phyloP scores from a whole-genome alignment of 768 basidiomycete genomes.

The Inosperma sp. region DNA sequence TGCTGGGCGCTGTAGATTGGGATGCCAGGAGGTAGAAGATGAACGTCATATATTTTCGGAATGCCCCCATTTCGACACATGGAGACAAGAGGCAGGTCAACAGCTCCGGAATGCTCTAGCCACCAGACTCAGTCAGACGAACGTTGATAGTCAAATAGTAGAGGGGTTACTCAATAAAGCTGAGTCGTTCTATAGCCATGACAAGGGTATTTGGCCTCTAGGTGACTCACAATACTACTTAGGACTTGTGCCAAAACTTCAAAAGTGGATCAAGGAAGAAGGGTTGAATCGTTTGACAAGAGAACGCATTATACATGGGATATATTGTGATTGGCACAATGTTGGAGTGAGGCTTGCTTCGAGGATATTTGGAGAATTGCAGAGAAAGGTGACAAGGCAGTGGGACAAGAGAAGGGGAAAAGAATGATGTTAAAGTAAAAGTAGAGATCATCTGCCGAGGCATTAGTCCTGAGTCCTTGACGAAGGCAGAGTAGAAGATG shows the following conservation, averaged over 20 bases:
- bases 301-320: background rate
- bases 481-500: no score
- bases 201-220: background rate
- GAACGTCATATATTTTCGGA: slow-evolving; percentile 5
- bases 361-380: background rate
- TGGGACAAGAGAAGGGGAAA: background rate
- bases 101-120: background rate
- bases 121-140: background rate
- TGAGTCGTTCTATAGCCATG: background rate
- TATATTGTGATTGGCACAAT: background rate
- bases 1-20: background rate
- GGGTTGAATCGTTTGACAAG: background rate
- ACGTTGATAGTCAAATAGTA: background rate
- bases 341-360: background rate
- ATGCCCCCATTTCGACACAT: background rate
- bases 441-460: no score
- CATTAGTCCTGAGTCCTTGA: no score
- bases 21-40: background rate
- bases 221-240: background rate
- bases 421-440: no score
- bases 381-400: background rate
- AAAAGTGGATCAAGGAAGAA: background rate
- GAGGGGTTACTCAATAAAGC: slow-evolving; percentile 2
- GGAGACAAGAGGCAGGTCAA: background rate
- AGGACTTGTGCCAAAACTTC: background rate